Evolutionary conservation across 1,284 basidiomycete species (phyloP), one percentile per base, ranked within the genome.

Genomic region (Paramarasmius palmivorus): DNA sequence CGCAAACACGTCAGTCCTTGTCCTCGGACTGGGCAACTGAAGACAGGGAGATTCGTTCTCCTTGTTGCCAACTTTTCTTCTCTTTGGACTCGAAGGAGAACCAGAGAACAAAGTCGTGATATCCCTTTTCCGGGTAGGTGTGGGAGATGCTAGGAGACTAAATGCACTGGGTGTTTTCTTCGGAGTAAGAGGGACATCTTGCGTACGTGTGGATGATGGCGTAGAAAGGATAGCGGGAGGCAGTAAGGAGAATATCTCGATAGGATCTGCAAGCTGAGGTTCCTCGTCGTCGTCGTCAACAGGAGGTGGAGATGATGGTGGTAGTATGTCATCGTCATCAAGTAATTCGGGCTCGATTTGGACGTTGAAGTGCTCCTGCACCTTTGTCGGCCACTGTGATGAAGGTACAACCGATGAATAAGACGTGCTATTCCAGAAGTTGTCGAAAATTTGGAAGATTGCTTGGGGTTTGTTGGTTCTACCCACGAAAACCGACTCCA

Each of bases 391-490:
- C 83, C 84, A 88, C 4, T 78, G 81, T 1, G 61, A 61, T 8
- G 63, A 56, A 1, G 83, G 82, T 15, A 73, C 67, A 4, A 70
- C 55, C 19, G 70, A 35, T 2, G 65, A 53, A 9, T 71, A 72
- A 52, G 75, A 86, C 1, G 72, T 72, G 1, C 68, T 61, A 15
- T 73, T 64, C 87, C 87, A 89, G 62, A 84, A 84, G 32, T 79
- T 78, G 4, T 65, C 63, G 61, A 90, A 87, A 1, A 80, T 73
- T 5, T 81, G 76, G 10, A 61, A 58, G 2, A 72, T 64, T 4
- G 68, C 65, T 0, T 55, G 59, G 1, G 75, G 73, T 51, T 77
- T 80, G 54, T 77, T 74, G 2, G 63, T 54, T 2, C 80, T 74
- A 23, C 81, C 76, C 26, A 59, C 57, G 58, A 88, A 85, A 15